Conservation (phyloP, 169 alveolate genomes). For the Babesia ovata region DNA sequence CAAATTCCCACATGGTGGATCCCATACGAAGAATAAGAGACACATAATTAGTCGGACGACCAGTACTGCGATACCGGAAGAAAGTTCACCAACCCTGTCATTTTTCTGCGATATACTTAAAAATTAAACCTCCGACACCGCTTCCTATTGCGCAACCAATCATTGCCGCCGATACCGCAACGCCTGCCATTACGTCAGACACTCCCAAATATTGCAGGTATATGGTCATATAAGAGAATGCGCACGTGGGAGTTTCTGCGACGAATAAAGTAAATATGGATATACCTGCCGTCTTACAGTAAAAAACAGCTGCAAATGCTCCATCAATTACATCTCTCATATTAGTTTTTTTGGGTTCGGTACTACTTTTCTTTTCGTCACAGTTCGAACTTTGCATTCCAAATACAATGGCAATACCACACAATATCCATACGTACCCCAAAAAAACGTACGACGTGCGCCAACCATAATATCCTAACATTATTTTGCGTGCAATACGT, state of each 20-base stretch:
- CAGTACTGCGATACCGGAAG: constrained; percentile 79
- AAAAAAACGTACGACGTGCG: constrained; percentile 16
- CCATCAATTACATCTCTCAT: background rate
- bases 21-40: constrained; percentile 68
- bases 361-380: no score
- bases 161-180: constrained; percentile 80
- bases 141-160: constrained; percentile 90
- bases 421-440: constrained; percentile 37
- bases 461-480: constrained; percentile 45
- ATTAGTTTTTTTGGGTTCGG: background rate
- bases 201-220: constrained; percentile 87
- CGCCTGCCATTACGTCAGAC: constrained; percentile 84
- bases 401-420: background rate
- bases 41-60: constrained; percentile 72
- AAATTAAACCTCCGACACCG: constrained; percentile 85
- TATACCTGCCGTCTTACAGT: background rate
- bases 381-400: background rate
- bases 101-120: constrained; percentile 78
- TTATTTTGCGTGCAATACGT: background rate
- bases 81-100: constrained; percentile 85
- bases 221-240: constrained; percentile 86
- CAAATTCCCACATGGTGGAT: constrained; percentile 61
- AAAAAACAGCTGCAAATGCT: background rate
- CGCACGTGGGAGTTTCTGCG: constrained; percentile 88
- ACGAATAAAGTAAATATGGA: constrained; percentile 32